These are phyloP conservation scores for Coemansia sp. DNA, from an alignment of 192 early-diverging fungal genomes.

Conservation along the genomic window DNA sequence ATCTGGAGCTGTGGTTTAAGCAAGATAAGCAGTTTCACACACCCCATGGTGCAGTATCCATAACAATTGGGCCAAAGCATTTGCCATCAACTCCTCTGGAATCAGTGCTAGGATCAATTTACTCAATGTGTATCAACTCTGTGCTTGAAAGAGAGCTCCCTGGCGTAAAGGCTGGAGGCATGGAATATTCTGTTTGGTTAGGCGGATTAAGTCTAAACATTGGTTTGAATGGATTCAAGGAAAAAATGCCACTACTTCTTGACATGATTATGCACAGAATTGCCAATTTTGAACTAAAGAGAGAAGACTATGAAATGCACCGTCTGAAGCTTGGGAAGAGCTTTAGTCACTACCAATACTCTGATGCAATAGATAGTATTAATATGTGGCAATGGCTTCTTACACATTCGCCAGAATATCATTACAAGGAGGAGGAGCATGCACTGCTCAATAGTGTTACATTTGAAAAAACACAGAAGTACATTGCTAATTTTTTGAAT, in stretches of 20 bases:
- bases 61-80: slow-evolving; percentile 43
- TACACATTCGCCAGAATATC: background rate
- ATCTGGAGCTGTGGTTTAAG: slow-evolving; percentile 81
- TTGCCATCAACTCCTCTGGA: slow-evolving; percentile 51
- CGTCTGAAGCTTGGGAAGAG: no score
- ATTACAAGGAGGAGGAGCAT: background rate
- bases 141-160: slow-evolving; percentile 76
- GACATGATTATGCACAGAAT: slow-evolving; percentile 58
- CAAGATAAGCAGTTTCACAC: slow-evolving; percentile 86
- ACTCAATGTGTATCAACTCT: slow-evolving; percentile 67
- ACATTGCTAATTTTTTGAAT: slow-evolving; percentile 66
- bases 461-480: slow-evolving; percentile 64
- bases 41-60: slow-evolving; percentile 77
- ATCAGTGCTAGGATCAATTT: slow-evolving; percentile 63
- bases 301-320: background rate
- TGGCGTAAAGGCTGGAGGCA: no score
- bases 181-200: no score
- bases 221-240: slow-evolving; percentile 93
- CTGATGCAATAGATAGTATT: background rate
- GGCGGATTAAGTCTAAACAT: no score
- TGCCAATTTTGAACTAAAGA: slow-evolving; percentile 10
- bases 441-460: slow-evolving; percentile 66
- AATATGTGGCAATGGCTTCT: background rate
- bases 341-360: background rate
- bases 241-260: slow-evolving; percentile 72